These are phyloP conservation scores for Blastocrithidia nonstop DNA, from an alignment of 208 protist species.

Conservation along the genomic window DNA sequence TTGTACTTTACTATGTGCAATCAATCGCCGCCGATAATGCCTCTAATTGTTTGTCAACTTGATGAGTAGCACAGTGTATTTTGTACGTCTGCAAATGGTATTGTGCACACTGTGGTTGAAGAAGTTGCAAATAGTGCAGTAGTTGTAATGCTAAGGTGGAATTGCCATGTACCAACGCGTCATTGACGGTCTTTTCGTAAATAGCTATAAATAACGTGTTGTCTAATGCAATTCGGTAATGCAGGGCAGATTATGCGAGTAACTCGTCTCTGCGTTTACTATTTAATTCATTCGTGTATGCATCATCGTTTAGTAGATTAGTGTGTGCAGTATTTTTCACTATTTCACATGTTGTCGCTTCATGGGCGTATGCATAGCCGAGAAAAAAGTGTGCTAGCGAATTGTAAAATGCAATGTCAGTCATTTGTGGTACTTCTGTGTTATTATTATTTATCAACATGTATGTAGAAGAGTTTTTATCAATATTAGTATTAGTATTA, in stretches of 20 bases:
- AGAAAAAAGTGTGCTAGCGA: too few species aligned
- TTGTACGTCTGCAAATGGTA: slow-evolving; percentile 50
- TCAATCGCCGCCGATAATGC: slow-evolving; percentile 65
- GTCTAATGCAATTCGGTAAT: slow-evolving; percentile 10
- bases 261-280: background rate
- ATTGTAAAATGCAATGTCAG: too few species aligned
- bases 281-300: slow-evolving; percentile 1
- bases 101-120: slow-evolving; percentile 29
- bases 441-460: too few species aligned
- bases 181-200: slow-evolving; percentile 39
- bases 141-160: slow-evolving; percentile 41
- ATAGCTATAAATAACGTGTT: slow-evolving; percentile 35
- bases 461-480: too few species aligned
- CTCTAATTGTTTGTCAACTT: slow-evolving; percentile 23
- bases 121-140: slow-evolving; percentile 34
- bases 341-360: too few species aligned
- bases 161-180: slow-evolving; percentile 28
- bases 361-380: too few species aligned
- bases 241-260: slow-evolving; percentile 6
- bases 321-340: too few species aligned
- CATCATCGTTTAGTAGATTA: background rate
- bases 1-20: slow-evolving; percentile 22
- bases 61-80: slow-evolving; percentile 31
- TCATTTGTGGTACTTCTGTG: too few species aligned
- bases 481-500: too few species aligned